Conservation (phyloP, 805 yeast genomes). For the Lipomyces anomalus region DNA sequence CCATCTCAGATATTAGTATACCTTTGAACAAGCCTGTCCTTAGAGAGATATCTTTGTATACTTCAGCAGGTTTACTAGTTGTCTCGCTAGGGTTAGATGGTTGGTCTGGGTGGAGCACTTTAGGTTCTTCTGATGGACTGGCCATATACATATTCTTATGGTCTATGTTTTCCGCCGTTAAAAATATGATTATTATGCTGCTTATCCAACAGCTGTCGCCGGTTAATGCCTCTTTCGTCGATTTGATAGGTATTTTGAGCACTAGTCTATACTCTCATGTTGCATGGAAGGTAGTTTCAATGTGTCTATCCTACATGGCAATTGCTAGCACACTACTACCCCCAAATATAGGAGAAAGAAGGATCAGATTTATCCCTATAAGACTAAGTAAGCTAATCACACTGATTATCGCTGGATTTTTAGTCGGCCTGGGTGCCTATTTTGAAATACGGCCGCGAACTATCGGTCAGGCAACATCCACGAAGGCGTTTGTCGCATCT, state of each 20-base stretch:
- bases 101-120: conserved; percentile 22
- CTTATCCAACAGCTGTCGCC: conserved; percentile 23
- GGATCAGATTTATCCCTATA: conserved; percentile 8
- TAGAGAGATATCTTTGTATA: conserved; percentile 21
- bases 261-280: conserved; percentile 16
- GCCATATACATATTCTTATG: conserved; percentile 14
- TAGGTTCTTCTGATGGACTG: conserved; percentile 17
- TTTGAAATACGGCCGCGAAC: not conserved
- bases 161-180: conserved; percentile 21
- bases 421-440: conserved; percentile 13
- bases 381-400: conserved; percentile 13
- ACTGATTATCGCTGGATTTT: conserved; percentile 12
- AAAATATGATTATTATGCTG: conserved; percentile 20
- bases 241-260: conserved; percentile 20
- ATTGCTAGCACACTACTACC: conserved; percentile 21
- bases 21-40: conserved; percentile 20
- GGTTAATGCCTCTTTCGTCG: conserved; percentile 23
- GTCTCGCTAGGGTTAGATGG: conserved; percentile 22
- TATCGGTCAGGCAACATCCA: not conserved
- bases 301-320: conserved; percentile 23
- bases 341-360: conserved; percentile 11
- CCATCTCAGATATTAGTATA: conserved; percentile 21
- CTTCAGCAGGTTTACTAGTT: conserved; percentile 13
- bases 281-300: conserved; percentile 21
- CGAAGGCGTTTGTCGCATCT: not conserved